These are phyloP conservation scores for Wickerhamiella domercqiae DNA, from an alignment of 805 yeast species.

Conservation along the genomic window DNA sequence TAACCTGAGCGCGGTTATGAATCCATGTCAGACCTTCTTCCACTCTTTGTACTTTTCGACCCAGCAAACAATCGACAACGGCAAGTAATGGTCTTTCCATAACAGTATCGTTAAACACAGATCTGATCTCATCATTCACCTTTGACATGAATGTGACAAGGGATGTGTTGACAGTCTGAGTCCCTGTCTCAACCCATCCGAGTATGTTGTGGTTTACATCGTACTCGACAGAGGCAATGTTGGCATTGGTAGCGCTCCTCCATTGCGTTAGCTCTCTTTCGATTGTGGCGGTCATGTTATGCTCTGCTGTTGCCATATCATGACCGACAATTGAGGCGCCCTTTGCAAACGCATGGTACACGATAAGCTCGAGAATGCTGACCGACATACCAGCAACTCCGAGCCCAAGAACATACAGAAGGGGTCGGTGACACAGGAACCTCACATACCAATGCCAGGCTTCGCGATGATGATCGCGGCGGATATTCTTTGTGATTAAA, in stretches of 20 bases:
- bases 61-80: constrained; percentile 66
- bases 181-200: constrained; percentile 46
- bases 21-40: constrained; percentile 73
- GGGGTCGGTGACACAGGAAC: constrained; percentile 39
- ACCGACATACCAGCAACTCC: constrained; percentile 43
- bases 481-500: neutral
- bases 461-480: neutral
- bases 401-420: constrained; percentile 35
- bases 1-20: constrained; percentile 41
- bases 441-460: constrained; percentile 30
- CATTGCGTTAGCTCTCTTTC: constrained; percentile 25
- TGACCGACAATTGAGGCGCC: constrained; percentile 10
- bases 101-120: constrained; percentile 53
- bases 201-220: constrained; percentile 48
- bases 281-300: constrained; percentile 9
- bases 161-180: constrained; percentile 45
- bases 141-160: constrained; percentile 38
- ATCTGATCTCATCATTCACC: constrained; percentile 44
- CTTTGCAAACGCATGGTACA: constrained; percentile 17
- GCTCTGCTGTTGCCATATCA: constrained; percentile 9
- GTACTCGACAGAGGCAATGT: constrained; percentile 34
- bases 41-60: constrained; percentile 48
- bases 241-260: constrained; percentile 41
- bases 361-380: constrained; percentile 37
- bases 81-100: constrained; percentile 46